Percentiles rank a stretch among this genome's conserved stretches.
Evolutionary conservation across 202 grass and related monocot species (phyloP).

Genomic region (Alloteropsis angusta): DNA sequence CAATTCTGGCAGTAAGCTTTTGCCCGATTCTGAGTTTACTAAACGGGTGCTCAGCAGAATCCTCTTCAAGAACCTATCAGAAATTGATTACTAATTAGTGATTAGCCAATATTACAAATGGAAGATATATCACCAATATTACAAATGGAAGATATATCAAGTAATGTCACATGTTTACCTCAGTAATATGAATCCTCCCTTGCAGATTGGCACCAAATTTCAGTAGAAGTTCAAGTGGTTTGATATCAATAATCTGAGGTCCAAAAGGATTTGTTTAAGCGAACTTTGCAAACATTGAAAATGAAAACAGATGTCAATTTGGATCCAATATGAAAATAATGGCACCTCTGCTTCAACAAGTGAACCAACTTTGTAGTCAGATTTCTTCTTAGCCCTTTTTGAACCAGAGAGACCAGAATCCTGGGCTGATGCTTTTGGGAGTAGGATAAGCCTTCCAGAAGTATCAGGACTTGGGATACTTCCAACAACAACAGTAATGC

Average conservation of each 20-base stretch:
- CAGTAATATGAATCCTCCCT: slow-evolving; percentile 84
- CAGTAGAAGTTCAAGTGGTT: slow-evolving; percentile 68
- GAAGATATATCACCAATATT: slow-evolving; percentile 7
- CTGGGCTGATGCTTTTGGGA: slow-evolving; percentile 47
- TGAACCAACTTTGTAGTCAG: slow-evolving; percentile 57
- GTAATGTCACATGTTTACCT: slow-evolving; percentile 43
- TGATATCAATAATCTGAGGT: slow-evolving; percentile 67
- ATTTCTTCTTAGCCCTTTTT: slow-evolving; percentile 67
- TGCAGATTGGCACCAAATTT: slow-evolving; percentile 62
- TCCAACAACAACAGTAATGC: slow-evolving; percentile 64
- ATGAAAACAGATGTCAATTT: background rate
- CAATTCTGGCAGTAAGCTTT: slow-evolving; percentile 53
- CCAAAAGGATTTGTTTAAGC: slow-evolving; percentile 16
- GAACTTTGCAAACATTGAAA: slow-evolving; percentile 7
- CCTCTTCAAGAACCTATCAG: slow-evolving; percentile 56
- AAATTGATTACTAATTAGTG: slow-evolving; percentile 17
- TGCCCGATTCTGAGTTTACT: slow-evolving; percentile 58
- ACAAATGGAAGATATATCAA: slow-evolving; percentile 1
- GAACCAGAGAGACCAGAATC: slow-evolving; percentile 35
- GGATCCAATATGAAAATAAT: background rate
- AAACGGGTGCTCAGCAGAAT: slow-evolving; percentile 60
- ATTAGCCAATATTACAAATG: slow-evolving; percentile 20
- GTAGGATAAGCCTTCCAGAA: slow-evolving; percentile 69
- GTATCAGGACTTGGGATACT: slow-evolving; percentile 44
- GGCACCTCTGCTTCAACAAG: slow-evolving; percentile 76